Evolutionary conservation across 2,329 filamentous ascomycete species (phyloP).

Genomic region (Alternaria postmessia): DNA sequence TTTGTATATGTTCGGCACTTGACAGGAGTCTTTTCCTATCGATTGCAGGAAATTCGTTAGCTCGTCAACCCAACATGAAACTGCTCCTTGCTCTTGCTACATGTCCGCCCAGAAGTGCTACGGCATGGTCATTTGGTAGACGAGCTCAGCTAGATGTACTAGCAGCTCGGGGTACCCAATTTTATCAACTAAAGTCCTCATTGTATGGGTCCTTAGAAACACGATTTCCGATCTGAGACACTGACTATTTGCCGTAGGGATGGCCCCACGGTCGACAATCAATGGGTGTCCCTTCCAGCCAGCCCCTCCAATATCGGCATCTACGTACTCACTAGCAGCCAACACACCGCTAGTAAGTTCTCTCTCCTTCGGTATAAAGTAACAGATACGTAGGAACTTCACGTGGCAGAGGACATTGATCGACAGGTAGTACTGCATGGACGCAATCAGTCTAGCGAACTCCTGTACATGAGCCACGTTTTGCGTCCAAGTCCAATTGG

Average conservation of each 20-base stretch:
- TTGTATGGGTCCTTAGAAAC: slow-evolving; percentile 28
- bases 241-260: slow-evolving; percentile 17
- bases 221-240: background rate
- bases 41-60: background rate
- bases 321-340: slow-evolving; percentile 27
- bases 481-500: slow-evolving; percentile 28
- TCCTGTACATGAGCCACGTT: slow-evolving; percentile 38
- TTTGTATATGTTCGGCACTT: slow-evolving; percentile 8
- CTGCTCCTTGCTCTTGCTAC: slow-evolving; percentile 25
- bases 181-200: slow-evolving; percentile 34
- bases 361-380: slow-evolving; percentile 35
- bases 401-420: slow-evolving; percentile 39
- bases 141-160: slow-evolving; percentile 29
- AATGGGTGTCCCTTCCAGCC: slow-evolving; percentile 34
- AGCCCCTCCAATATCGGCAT: slow-evolving; percentile 16
- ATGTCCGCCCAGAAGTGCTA: slow-evolving; percentile 28
- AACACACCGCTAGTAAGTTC: slow-evolving; percentile 34
- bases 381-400: slow-evolving; percentile 35
- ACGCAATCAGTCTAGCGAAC: slow-evolving; percentile 19
- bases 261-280: slow-evolving; percentile 30
- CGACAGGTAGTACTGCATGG: slow-evolving; percentile 41
- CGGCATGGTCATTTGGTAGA: slow-evolving; percentile 29
- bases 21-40: background rate
- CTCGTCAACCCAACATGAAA: slow-evolving; percentile 28
- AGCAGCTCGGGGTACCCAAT: slow-evolving; percentile 24